These are phyloP conservation scores for Zasmidium citrigriseum DNA, from an alignment of 2,329 filamentous ascomycete genomes.

Conservation along the genomic window DNA sequence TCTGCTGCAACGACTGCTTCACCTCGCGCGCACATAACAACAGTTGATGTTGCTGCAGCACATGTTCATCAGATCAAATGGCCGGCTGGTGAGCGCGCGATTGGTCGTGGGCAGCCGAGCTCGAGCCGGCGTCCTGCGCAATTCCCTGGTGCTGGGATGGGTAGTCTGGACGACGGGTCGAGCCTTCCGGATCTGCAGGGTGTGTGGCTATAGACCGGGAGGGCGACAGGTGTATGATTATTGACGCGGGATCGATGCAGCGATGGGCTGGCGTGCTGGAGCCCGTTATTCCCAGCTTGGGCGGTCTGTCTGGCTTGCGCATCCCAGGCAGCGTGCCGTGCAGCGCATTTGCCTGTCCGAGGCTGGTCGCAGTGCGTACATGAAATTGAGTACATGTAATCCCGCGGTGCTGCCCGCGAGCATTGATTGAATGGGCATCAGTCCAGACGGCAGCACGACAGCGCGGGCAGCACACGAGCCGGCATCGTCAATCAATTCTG, in stretches of 20 bases:
- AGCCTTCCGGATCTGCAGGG: slow-evolving; percentile 26
- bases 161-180: slow-evolving; percentile 20
- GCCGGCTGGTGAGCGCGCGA: slow-evolving; percentile 5
- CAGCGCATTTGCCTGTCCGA: neutral
- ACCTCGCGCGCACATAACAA: neutral
- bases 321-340: slow-evolving; percentile 7
- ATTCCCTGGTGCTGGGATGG: slow-evolving; percentile 22
- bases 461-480: neutral
- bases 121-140: slow-evolving; percentile 21
- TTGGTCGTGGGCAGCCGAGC: slow-evolving; percentile 22
- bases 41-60: neutral
- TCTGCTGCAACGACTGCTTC: neutral
- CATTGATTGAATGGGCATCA: neutral
- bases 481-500: slow-evolving; percentile 1
- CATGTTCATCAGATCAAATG: too few species aligned
- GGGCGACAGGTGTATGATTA: slow-evolving; percentile 11
- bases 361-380: neutral
- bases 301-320: slow-evolving; percentile 7
- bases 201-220: slow-evolving; percentile 2
- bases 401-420: neutral
- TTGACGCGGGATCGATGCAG: slow-evolving; percentile 12
- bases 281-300: slow-evolving; percentile 21
- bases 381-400: neutral
- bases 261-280: neutral
- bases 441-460: neutral